Evolutionary conservation across 2,329 filamentous ascomycete genomes (phyloP).

Genomic region (Nannizzia gypsea): DNA sequence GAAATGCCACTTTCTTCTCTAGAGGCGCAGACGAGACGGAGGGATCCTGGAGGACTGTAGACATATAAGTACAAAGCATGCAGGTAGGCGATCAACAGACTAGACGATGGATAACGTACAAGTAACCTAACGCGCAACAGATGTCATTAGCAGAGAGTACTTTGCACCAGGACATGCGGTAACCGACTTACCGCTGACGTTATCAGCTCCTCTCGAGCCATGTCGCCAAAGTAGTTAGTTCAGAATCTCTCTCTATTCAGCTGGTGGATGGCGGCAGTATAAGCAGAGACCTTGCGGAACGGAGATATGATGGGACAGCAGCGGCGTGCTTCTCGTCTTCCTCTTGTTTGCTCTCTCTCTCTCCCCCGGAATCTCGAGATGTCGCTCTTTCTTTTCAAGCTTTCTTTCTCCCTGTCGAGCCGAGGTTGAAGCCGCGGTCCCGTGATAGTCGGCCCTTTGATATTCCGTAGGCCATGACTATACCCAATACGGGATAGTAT

Average conservation of each 20-base stretch:
- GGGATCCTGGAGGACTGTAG: constrained; percentile 78
- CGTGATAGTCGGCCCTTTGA: neutral
- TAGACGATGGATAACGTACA: constrained; percentile 31
- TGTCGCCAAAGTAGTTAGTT: constrained; percentile 37
- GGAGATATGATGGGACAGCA: neutral
- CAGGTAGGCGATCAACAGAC: neutral
- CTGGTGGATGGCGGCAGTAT: neutral
- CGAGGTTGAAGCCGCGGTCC: constrained; percentile 2
- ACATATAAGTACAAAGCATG: constrained; percentile 5
- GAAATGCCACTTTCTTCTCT: constrained; percentile 83
- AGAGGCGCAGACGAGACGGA: constrained; percentile 80
- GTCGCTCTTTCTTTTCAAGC: neutral
- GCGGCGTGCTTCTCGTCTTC: neutral
- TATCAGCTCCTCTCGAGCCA: constrained; percentile 89
- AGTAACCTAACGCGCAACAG: constrained; percentile 32
- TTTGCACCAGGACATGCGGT: neutral
- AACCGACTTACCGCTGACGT: constrained; percentile 56
- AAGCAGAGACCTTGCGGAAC: neutral
- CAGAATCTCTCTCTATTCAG: neutral
- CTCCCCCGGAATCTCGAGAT: neutral
- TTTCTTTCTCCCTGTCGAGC: neutral
- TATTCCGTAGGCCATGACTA: neutral
- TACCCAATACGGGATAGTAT: no score
- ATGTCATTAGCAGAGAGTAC: constrained; percentile 17
- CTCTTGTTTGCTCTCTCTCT: neutral